Base-by-base conservation (phyloP, 2,329 filamentous ascomycete species). In the Calonectria multiphialidica region DNA sequence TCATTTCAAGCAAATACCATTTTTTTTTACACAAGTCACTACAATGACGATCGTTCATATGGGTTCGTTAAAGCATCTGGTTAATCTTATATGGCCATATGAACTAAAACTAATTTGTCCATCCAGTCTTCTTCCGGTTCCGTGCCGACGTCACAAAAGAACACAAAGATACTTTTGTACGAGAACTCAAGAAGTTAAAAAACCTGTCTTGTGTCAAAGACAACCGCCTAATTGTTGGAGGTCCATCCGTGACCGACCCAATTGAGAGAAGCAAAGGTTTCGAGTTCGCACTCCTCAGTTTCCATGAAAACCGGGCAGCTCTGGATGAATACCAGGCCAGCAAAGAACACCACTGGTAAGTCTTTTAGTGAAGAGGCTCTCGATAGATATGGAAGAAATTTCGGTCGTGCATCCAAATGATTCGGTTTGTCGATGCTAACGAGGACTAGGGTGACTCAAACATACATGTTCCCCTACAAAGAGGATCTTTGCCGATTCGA, bases 191-290 rank as follows among this genome's bases (percentile, higher is more conserved):
- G 59, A 72, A 72, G 42, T 57, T 72, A 21, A 69, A 72, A 47
- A 33, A 61, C 25, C 49, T 69, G 3, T 23, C 70, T 33, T 72
- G 70, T n/a, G 70, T 72, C 23, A 72, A 72, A 42, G 65, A 69
- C 25, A 68, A 72, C 30, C 37, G 70, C 10, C 25, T 72, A n/a
- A 64, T 72, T n/a, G 65, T 69, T 6, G 59, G 70, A 25, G 65
- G 70, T 3, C 70, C 70, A 15, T 69, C 70, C 1, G 49, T 69
- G 3, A 69, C 70, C 3, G 65, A 69, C 42, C 70, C 70, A 2
- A 72, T 72, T 18, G 70, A 69, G 33, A 53, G 70, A 35, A 72
- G 70, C 59, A 72, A 72, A n/a, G 65, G 70, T 1, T 72, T 72
- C 40, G 70, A 72, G 42, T 72, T 64, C 53, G 70, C 70, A 18